Conservation (phyloP, 805 yeast genomes). For the Pichia phayaonensis region DNA sequence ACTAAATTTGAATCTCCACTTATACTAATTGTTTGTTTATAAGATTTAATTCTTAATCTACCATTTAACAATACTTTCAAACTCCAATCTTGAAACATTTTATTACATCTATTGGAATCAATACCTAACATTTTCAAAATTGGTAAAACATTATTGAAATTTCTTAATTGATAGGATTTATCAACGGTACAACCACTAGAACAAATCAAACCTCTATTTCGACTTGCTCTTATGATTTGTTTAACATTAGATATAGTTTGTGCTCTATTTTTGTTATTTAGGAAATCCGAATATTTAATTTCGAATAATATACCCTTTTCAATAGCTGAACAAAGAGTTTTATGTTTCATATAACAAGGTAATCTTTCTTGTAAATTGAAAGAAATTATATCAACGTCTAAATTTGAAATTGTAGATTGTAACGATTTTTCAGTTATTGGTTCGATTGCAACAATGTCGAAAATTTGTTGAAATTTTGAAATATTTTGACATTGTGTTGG, state of each 20-base stretch:
- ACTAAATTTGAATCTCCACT: conserved; percentile 39
- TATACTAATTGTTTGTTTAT: conserved; percentile 63
- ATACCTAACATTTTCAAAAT: conserved; percentile 66
- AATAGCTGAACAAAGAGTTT: conserved; percentile 74
- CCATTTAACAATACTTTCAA: conserved; percentile 65
- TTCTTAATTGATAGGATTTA: conserved; percentile 43
- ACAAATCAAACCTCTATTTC: conserved; percentile 71
- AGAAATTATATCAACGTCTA: conserved; percentile 78
- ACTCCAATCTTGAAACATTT: conserved; percentile 52
- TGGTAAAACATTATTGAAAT: conserved; percentile 59
- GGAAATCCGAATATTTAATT: conserved; percentile 54
- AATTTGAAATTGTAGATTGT: conserved; percentile 60
- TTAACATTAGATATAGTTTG: conserved; percentile 65
- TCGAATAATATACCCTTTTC: conserved; percentile 81
- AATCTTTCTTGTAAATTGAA: conserved; percentile 57
- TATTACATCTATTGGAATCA: conserved; percentile 50
- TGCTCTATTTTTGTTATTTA: conserved; percentile 37
- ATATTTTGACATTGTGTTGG: conserved; percentile 66
- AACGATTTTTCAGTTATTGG: conserved; percentile 78
- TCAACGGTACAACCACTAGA: conserved; percentile 65
- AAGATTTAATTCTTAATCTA: conserved; percentile 60
- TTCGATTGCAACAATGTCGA: conserved; percentile 75
- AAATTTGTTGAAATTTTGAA: conserved; percentile 36
- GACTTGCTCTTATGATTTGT: conserved; percentile 70
- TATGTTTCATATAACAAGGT: conserved; percentile 76